Evolutionary conservation across 2,329 filamentous ascomycete genomes (phyloP).

Genomic region (Zymoseptoria passerinii): DNA sequence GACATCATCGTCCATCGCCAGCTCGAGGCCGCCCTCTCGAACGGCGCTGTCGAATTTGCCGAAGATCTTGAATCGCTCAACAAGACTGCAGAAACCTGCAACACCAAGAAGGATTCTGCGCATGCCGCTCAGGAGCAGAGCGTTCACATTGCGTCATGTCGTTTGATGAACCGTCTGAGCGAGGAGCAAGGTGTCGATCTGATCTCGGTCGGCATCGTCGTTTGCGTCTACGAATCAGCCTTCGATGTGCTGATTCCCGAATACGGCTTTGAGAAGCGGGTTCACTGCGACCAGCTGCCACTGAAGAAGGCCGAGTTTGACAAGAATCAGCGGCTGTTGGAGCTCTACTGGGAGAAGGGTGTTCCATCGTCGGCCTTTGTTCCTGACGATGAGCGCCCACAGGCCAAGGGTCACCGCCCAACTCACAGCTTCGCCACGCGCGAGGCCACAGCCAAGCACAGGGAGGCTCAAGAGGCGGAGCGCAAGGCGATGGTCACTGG

Average conservation of each 20-base stretch:
- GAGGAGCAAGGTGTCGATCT: slow-evolving; percentile 82
- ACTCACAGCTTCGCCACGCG: slow-evolving; percentile 61
- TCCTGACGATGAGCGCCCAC: slow-evolving; percentile 91
- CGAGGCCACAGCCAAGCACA: slow-evolving; percentile 70
- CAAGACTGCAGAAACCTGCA: slow-evolving; percentile 92
- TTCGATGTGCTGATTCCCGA: slow-evolving; percentile 98
- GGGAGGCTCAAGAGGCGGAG: slow-evolving; percentile 82
- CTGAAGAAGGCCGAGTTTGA: slow-evolving; percentile 99
- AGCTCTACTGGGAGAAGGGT: slow-evolving; percentile 99
- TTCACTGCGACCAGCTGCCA: slow-evolving; percentile 95
- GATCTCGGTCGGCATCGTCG: slow-evolving; percentile 88
- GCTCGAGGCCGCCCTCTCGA: slow-evolving; percentile 75
- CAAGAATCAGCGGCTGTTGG: slow-evolving; percentile 87
- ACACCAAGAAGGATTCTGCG: slow-evolving; percentile 97
- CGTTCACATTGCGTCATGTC: slow-evolving; percentile 95
- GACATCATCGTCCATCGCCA: slow-evolving; percentile 95
- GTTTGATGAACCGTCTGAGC: slow-evolving; percentile 86
- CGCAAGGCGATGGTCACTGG: slow-evolving; percentile 91
- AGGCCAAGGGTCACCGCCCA: slow-evolving; percentile 50
- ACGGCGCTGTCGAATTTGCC: slow-evolving; percentile 71
- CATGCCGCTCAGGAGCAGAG: slow-evolving; percentile 98
- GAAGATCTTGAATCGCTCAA: slow-evolving; percentile 82
- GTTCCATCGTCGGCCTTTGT: slow-evolving; percentile 93
- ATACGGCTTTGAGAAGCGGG: slow-evolving; percentile 97
- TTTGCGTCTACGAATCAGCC: slow-evolving; percentile 96